A percentile compares a stretch with the other conserved stretches of the same genome.
These are phyloP conservation scores for Podaxis sp. DNA, from an alignment of 768 basidiomycete genomes.

Conservation along the genomic window DNA sequence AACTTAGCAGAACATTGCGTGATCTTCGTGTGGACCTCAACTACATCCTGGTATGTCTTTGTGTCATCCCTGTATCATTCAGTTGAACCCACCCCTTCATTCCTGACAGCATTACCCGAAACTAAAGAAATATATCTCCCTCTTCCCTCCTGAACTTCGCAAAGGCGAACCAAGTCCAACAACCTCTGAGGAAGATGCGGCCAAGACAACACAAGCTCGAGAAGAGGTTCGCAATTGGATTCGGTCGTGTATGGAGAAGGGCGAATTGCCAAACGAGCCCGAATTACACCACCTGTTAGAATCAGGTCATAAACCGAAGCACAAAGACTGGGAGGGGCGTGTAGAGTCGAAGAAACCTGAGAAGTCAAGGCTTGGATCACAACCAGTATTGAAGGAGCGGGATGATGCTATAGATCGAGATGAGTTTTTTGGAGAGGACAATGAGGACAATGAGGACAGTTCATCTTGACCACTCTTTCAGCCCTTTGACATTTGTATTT, in stretches of 20 bases:
- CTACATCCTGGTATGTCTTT: constrained; percentile 70
- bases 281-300: constrained; percentile 40
- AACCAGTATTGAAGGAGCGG: constrained; percentile 12
- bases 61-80: not conserved
- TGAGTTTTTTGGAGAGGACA: constrained; percentile 43
- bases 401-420: constrained; percentile 29
- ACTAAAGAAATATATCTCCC: constrained; percentile 82
- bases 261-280: constrained; percentile 59
- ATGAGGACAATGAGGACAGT: constrained; percentile 22
- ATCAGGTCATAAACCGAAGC: constrained; percentile 1
- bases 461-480: not conserved
- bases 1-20: constrained; percentile 48
- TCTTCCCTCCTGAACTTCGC: constrained; percentile 75
- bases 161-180: constrained; percentile 30
- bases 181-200: constrained; percentile 25
- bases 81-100: not conserved
- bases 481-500: not conserved
- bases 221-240: constrained; percentile 63
- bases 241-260: constrained; percentile 55
- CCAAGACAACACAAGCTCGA: constrained; percentile 49
- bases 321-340: constrained; percentile 12
- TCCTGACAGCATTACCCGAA: constrained; percentile 74
- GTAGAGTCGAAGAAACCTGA: constrained; percentile 7
- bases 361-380: constrained; percentile 1
- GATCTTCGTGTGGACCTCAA: constrained; percentile 85